A percentile compares a stretch with the other conserved stretches of the same genome.
Conservation (phyloP, 176 grass and related monocot genomes). For the Olyra latifolia region DNA sequence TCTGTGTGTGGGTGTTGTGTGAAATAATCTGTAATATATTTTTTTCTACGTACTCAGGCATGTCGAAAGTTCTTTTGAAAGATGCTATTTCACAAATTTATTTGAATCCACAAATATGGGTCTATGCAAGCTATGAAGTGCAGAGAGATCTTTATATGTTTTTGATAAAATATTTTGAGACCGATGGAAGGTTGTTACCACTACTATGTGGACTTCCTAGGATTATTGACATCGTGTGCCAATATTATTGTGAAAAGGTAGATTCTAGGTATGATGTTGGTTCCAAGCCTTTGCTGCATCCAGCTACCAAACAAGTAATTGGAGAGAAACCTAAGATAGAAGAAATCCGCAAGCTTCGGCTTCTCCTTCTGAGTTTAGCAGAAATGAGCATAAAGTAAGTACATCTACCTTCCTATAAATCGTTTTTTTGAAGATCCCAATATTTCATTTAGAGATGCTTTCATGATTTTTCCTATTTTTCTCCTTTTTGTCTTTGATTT, state of each 20-base stretch:
- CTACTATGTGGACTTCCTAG: conserved; percentile 73
- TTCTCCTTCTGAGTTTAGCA: conserved; percentile 89
- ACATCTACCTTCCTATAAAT: too few relatives aligned
- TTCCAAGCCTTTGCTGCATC: conserved; percentile 66
- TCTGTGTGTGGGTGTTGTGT: neutral
- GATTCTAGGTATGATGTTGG: conserved; percentile 54
- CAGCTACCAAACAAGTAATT: conserved; percentile 63
- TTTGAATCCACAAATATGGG: conserved; percentile 94
- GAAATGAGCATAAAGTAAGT: conserved; percentile 91
- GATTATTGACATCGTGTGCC: conserved; percentile 77
- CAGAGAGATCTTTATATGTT: conserved; percentile 91
- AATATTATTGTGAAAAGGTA: conserved; percentile 78
- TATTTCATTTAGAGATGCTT: too few relatives aligned
- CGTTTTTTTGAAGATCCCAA: too few relatives aligned
- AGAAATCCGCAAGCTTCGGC: conserved; percentile 81
- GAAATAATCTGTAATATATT: too few relatives aligned
- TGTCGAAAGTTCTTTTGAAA: conserved; percentile 80
- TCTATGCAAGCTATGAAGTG: conserved; percentile 74
- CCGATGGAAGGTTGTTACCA: conserved; percentile 61
- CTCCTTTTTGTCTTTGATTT: too few relatives aligned
- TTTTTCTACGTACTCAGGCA: conserved; percentile 34
- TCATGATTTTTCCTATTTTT: too few relatives aligned
- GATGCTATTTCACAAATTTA: conserved; percentile 82
- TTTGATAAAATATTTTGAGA: conserved; percentile 89
- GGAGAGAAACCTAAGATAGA: conserved; percentile 68